Conservation (phyloP, 1,284 basidiomycete genomes). For the Ganoderma lucidum region DNA sequence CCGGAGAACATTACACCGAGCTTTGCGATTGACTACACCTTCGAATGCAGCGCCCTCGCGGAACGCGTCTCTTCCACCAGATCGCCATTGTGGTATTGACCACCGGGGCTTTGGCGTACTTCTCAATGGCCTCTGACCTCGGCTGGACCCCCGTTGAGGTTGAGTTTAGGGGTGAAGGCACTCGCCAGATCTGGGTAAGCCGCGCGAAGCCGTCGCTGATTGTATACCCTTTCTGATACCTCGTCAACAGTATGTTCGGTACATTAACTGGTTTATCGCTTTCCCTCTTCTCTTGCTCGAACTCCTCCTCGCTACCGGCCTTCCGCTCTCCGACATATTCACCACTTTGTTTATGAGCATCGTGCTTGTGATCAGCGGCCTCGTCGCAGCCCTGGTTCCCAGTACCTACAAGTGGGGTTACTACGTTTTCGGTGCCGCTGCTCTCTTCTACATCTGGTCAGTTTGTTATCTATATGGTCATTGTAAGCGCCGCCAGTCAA, state of each 20-base stretch:
- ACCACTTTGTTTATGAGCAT: slow-evolving; percentile 62
- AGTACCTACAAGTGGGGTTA: slow-evolving; percentile 63
- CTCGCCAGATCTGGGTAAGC: slow-evolving; percentile 61
- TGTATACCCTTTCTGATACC: background rate
- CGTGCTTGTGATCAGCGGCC: slow-evolving; percentile 58
- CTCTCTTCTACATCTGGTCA: slow-evolving; percentile 58
- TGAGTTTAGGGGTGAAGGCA: slow-evolving; percentile 53
- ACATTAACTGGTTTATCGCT: slow-evolving; percentile 68
- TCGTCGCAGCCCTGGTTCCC: slow-evolving; percentile 58
- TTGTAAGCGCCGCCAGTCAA: background rate
- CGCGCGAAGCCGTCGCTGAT: background rate
- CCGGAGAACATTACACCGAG: slow-evolving; percentile 31
- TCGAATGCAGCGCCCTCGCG: slow-evolving; percentile 44
- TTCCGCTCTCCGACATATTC: slow-evolving; percentile 62
- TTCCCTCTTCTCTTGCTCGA: slow-evolving; percentile 62
- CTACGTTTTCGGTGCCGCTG: slow-evolving; percentile 54
- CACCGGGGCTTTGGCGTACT: slow-evolving; percentile 54
- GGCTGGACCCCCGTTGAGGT: slow-evolving; percentile 58
- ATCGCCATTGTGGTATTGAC: slow-evolving; percentile 55
- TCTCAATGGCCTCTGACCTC: slow-evolving; percentile 68
- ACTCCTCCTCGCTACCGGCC: slow-evolving; percentile 57
- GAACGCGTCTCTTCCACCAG: slow-evolving; percentile 57
- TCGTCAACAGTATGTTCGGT: slow-evolving; percentile 51
- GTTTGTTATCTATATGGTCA: slow-evolving; percentile 24
- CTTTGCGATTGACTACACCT: background rate